Percentiles rank a stretch among this genome's conserved stretches.
Evolutionary conservation across 805 yeast species (phyloP).

Genomic region (Aciculoconidium aculeatum): DNA sequence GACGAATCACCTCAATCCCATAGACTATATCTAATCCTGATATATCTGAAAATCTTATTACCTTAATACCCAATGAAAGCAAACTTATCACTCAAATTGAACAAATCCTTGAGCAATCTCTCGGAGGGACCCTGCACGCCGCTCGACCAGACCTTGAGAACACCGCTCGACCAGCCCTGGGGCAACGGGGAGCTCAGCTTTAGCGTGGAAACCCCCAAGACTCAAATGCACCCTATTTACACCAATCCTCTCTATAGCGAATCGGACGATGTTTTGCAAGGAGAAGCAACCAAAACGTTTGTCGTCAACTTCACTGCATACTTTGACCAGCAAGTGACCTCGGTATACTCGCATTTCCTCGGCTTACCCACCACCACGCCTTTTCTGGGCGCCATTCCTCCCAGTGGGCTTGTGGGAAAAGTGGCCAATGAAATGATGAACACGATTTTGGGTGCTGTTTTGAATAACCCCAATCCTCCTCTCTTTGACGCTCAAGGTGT

Average conservation of each 20-base stretch:
- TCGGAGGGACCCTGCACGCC: constrained; percentile 37
- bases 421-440: constrained; percentile 39
- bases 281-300: constrained; percentile 14
- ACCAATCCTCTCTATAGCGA: constrained; percentile 30
- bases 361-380: constrained; percentile 42
- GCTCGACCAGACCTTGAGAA: constrained; percentile 36
- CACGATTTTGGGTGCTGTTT: constrained; percentile 15
- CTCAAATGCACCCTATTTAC: constrained; percentile 19
- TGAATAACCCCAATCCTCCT: constrained; percentile 12
- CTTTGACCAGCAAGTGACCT: constrained; percentile 34
- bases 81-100: constrained; percentile 29
- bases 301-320: constrained; percentile 28
- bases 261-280: constrained; percentile 32
- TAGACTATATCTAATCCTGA: too few relatives aligned
- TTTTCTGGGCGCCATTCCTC: constrained; percentile 37
- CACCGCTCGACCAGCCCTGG: constrained; percentile 32
- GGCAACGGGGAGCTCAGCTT: constrained; percentile 4
- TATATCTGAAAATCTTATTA: too few relatives aligned
- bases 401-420: constrained; percentile 38
- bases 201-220: constrained; percentile 3
- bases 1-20: too few relatives aligned
- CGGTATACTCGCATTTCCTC: constrained; percentile 28
- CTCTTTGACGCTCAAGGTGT: constrained; percentile 30
- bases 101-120: constrained; percentile 22
- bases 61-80: too few relatives aligned